These are phyloP conservation scores for Ophiosphaerella narmari DNA, from an alignment of 2,329 filamentous ascomycete species.

Conservation along the genomic window DNA sequence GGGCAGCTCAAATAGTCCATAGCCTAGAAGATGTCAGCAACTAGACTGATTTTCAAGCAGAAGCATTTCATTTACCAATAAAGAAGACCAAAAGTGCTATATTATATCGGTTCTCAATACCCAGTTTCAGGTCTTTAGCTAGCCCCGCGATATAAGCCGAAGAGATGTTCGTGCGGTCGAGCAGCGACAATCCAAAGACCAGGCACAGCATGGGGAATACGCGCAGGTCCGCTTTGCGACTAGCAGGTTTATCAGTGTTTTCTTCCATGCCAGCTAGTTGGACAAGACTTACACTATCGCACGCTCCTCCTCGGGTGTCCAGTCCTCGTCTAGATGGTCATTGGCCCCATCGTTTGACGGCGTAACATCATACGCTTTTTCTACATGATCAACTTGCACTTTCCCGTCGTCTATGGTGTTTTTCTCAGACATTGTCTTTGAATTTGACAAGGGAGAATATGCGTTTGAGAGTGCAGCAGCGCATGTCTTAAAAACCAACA, in stretches of 20 bases:
- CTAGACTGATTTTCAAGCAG: no score
- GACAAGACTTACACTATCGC: conserved; percentile 23
- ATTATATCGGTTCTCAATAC: conserved; percentile 29
- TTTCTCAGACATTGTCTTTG: background rate
- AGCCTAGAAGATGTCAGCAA: conserved; percentile 12
- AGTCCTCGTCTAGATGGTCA: conserved; percentile 22
- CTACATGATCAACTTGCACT: conserved; percentile 12
- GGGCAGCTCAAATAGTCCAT: conserved; percentile 39
- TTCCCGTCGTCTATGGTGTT: conserved; percentile 10
- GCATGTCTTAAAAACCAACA: background rate
- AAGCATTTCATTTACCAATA: conserved; percentile 15
- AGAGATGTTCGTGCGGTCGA: conserved; percentile 30
- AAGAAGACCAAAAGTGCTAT: conserved; percentile 41
- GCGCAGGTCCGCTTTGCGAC: conserved; percentile 35
- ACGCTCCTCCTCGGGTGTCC: conserved; percentile 38
- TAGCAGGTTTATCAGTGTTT: conserved; percentile 4
- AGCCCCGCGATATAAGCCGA: conserved; percentile 30
- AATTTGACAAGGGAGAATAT: background rate
- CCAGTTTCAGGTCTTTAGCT: conserved; percentile 14
- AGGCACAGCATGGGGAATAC: conserved; percentile 43
- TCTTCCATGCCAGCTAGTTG: no score
- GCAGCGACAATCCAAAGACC: conserved; percentile 34
- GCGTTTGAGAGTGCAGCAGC: background rate
- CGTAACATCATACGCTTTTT: conserved; percentile 11
- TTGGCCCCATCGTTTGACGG: background rate